Conservation (phyloP, 2,329 filamentous ascomycete genomes). For the Hypoxylon sp. region DNA sequence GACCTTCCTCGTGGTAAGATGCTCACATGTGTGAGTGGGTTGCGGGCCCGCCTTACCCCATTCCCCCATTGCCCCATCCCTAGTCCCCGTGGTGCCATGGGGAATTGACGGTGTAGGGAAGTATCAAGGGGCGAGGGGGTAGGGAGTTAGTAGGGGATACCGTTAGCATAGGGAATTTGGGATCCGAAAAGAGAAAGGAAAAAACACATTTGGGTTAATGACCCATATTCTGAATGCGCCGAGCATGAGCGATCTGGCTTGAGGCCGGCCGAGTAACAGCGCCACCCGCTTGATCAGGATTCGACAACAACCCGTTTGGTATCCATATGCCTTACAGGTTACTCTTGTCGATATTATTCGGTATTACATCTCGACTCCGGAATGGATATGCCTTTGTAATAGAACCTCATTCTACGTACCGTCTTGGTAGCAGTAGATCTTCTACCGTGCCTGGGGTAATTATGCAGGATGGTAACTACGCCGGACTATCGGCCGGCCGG, state of each 20-base stretch:
- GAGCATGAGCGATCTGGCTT: slow-evolving; percentile 36
- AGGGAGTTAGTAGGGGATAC: slow-evolving; percentile 8
- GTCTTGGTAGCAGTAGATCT: slow-evolving; percentile 39
- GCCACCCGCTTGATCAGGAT: slow-evolving; percentile 24
- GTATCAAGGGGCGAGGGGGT: slow-evolving; percentile 26
- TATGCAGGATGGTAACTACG: slow-evolving; percentile 38
- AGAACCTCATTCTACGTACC: slow-evolving; percentile 14
- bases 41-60: slow-evolving; percentile 46
- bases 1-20: slow-evolving; percentile 45
- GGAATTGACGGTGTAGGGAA: slow-evolving; percentile 33
- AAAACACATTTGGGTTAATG: slow-evolving; percentile 45
- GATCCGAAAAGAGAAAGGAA: slow-evolving; percentile 24
- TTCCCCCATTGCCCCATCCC: slow-evolving; percentile 44
- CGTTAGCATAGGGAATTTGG: slow-evolving; percentile 20
- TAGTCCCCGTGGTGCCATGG: slow-evolving; percentile 41
- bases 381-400: slow-evolving; percentile 32
- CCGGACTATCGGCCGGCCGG: slow-evolving; percentile 35
- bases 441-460: slow-evolving; percentile 45
- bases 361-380: slow-evolving; percentile 25
- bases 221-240: slow-evolving; percentile 44
- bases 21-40: slow-evolving; percentile 45
- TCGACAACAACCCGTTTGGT: slow-evolving; percentile 26
- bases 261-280: slow-evolving; percentile 26
- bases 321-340: slow-evolving; percentile 20
- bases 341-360: slow-evolving; percentile 33